Conservation (phyloP, 768 basidiomycete species). For the Peribolospora baueri region DNA sequence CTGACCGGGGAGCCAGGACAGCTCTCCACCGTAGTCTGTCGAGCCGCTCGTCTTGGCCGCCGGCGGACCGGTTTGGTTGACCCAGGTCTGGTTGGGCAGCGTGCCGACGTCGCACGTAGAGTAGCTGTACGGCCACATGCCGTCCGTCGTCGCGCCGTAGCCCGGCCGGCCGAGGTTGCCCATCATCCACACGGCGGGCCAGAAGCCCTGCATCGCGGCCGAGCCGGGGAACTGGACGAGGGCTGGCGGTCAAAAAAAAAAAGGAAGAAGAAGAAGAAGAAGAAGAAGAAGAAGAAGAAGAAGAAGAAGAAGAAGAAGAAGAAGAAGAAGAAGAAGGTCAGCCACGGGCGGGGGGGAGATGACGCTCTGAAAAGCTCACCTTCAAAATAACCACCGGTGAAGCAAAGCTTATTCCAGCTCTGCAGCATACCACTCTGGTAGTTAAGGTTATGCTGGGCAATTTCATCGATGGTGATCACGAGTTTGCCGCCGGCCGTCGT, state of each 20-base stretch:
- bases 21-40: conserved; percentile 30
- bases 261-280: background rate
- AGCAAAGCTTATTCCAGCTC: conserved; percentile 91
- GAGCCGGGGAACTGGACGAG: background rate
- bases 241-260: background rate
- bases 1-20: conserved; percentile 72
- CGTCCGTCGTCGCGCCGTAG: conserved; percentile 70
- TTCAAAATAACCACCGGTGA: conserved; percentile 77
- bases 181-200: conserved; percentile 64
- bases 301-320: background rate
- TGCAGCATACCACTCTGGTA: conserved; percentile 52
- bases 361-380: conserved; percentile 11
- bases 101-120: conserved; percentile 69
- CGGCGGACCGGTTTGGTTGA: conserved; percentile 31
- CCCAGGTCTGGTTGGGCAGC: conserved; percentile 49
- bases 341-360: conserved; percentile 4
- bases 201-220: conserved; percentile 34
- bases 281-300: conserved; percentile 1
- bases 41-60: conserved; percentile 22
- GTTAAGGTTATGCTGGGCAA: conserved; percentile 52
- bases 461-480: conserved; percentile 36
- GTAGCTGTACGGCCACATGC: conserved; percentile 39
- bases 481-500: conserved; percentile 50
- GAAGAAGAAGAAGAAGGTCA: background rate
- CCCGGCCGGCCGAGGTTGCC: conserved; percentile 58